These are phyloP conservation scores for Penicillium palitans DNA, from an alignment of 2,329 filamentous ascomycete genomes.

Conservation along the genomic window DNA sequence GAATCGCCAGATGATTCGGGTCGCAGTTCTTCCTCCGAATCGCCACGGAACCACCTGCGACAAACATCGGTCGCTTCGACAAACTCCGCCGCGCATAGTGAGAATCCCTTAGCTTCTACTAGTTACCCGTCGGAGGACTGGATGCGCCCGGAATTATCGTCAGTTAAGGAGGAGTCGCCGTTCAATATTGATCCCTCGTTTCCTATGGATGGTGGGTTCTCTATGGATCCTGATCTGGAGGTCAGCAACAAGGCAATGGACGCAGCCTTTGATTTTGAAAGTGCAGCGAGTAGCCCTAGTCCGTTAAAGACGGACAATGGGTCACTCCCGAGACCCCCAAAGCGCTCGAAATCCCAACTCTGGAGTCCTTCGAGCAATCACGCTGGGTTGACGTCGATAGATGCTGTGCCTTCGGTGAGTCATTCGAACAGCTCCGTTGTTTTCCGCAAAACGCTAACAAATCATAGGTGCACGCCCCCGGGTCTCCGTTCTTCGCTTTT, in stretches of 20 bases:
- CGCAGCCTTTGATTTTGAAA: slow-evolving; percentile 51
- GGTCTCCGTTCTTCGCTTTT: slow-evolving; percentile 37
- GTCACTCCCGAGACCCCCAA: slow-evolving; percentile 26
- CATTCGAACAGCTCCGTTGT: background rate
- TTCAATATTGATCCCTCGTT: slow-evolving; percentile 42
- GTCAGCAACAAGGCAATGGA: slow-evolving; percentile 51
- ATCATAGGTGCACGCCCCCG: slow-evolving; percentile 25
- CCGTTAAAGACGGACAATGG: slow-evolving; percentile 37
- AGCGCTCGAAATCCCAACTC: slow-evolving; percentile 29
- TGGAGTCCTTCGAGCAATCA: slow-evolving; percentile 29
- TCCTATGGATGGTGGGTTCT: slow-evolving; percentile 35
- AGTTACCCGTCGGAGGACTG: slow-evolving; percentile 41
- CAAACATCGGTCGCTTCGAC: slow-evolving; percentile 45
- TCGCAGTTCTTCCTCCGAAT: slow-evolving; percentile 46
- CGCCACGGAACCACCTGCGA: slow-evolving; percentile 42
- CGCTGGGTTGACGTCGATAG: slow-evolving; percentile 9
- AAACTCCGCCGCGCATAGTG: slow-evolving; percentile 42
- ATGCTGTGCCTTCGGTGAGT: slow-evolving; percentile 35
- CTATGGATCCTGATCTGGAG: slow-evolving; percentile 43
- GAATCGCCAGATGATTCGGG: slow-evolving; percentile 48
- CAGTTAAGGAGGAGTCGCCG: slow-evolving; percentile 42
- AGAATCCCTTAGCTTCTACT: slow-evolving; percentile 36
- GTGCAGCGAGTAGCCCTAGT: slow-evolving; percentile 49
- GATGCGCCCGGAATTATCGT: slow-evolving; percentile 38
- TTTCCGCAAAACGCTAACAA: slow-evolving; percentile 8